Evolutionary conservation across 768 basidiomycete genomes (phyloP).

Genomic region (Fomitopsis pulvina): DNA sequence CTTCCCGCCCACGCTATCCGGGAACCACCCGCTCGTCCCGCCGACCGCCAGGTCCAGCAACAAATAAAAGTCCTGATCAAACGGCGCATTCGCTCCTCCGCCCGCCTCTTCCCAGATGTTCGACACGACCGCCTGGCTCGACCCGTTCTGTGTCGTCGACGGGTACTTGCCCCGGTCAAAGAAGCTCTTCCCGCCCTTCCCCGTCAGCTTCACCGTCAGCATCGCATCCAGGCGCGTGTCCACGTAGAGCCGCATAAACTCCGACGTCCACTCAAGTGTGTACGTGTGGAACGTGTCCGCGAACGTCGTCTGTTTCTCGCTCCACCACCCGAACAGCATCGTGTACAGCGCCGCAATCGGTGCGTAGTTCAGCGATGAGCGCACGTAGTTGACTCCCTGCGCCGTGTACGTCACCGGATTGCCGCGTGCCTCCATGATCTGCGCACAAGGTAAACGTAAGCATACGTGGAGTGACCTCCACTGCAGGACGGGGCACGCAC

Average conservation of each 20-base stretch:
- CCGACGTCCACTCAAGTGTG: constrained; percentile 52
- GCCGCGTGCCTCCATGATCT: constrained; percentile 51
- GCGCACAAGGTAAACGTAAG: constrained; percentile 1
- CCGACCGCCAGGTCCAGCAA: constrained; percentile 78
- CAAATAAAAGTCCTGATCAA: constrained; percentile 70
- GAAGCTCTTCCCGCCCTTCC: constrained; percentile 38
- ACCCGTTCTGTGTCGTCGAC: constrained; percentile 36
- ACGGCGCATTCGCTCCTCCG: constrained; percentile 48
- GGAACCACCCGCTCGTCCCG: constrained; percentile 68
- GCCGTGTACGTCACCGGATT: constrained; percentile 36
- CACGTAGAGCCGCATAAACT: constrained; percentile 48
- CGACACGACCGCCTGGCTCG: constrained; percentile 30
- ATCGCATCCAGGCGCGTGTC: constrained; percentile 42
- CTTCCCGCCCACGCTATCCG: constrained; percentile 52
- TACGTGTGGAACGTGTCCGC: constrained; percentile 47
- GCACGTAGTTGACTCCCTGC: constrained; percentile 40
- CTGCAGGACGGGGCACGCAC: constrained; percentile 32
- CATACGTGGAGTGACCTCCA: background rate
- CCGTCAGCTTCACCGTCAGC: constrained; percentile 42
- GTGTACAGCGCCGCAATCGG: constrained; percentile 36
- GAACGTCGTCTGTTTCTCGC: constrained; percentile 38
- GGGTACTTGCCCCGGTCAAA: constrained; percentile 49
- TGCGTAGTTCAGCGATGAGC: constrained; percentile 67
- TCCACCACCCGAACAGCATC: constrained; percentile 37
- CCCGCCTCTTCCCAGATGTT: constrained; percentile 45